A percentile compares a stretch with the other conserved stretches of the same genome.
phyloP scores from a whole-genome alignment of 140 eudicot genomes.

The Stevia rebaudiana region DNA sequence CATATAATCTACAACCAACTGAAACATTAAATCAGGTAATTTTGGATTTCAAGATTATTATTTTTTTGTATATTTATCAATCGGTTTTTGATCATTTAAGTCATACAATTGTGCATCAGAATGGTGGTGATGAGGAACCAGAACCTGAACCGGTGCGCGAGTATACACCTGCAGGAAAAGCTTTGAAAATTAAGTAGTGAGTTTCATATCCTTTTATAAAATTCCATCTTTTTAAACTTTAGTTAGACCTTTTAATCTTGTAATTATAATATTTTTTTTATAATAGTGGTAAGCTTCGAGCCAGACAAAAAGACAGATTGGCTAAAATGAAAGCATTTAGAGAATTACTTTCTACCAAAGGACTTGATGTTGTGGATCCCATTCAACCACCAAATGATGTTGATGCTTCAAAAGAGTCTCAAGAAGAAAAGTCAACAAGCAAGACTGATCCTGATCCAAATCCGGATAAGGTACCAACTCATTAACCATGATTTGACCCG shows the following conservation, averaged over 20 bases:
- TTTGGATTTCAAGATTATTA: background rate
- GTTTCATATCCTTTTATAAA: conserved; percentile 24
- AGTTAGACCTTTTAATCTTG: background rate
- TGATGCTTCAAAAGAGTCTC: conserved; percentile 18
- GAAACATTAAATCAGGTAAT: conserved; percentile 62
- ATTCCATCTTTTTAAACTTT: background rate
- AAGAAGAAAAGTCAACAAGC: conserved; percentile 29
- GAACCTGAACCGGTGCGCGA: conserved; percentile 61
- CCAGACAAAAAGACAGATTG: conserved; percentile 75
- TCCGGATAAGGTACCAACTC: conserved; percentile 30
- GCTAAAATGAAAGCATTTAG: conserved; percentile 39
- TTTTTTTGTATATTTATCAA: background rate
- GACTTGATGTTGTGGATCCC: conserved; percentile 22
- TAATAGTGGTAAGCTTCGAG: conserved; percentile 71
- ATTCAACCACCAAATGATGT: background rate
- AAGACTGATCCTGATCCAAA: conserved; percentile 21
- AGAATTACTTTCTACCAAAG: conserved; percentile 26
- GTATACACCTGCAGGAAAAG: conserved; percentile 80
- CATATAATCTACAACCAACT: conserved; percentile 44
- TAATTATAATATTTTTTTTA: background rate
- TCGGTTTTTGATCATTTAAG: background rate
- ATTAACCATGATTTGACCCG: conserved; percentile 14
- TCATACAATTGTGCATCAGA: background rate
- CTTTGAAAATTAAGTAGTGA: conserved; percentile 75
- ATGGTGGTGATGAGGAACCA: conserved; percentile 50